Evolutionary conservation across 192 early-diverging fungal species (phyloP), one percentile per base, ranked within the genome.

Genomic region (Backusella macrospora): DNA sequence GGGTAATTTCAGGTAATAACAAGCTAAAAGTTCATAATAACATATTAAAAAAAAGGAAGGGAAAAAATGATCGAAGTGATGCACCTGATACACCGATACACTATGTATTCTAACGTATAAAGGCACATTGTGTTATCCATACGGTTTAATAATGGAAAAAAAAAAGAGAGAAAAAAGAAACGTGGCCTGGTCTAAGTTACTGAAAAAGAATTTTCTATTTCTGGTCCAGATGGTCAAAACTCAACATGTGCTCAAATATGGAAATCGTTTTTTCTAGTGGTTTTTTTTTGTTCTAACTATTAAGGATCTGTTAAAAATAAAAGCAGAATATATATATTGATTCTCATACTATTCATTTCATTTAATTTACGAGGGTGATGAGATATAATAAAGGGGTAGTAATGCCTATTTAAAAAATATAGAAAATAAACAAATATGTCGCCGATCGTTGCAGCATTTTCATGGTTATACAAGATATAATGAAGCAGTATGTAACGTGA

Each of bases 181-280:
- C 52, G 52, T 59, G 52, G 52, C 12, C 52, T 23, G 26, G 26
- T 59, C 13, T 23, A 59, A 59, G 23, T 26, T 59, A 59, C 52
- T 59, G 21, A 59, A 18, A 59, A 55, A 26, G 52, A 8, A 23
- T 59, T 59, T 59, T 13, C 52, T 21, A 23, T 26, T 59, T 23
- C 26, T 59, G 13, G 8, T 12, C 8, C 52, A 59, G 52, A 9
- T 59, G 52, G 52, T 59, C 52, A 59, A 59, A 59, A 59, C 52
- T 59, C 52, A 59, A 59, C 52, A 59, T 26, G 21, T 59, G 52
- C 12, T 59, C 52, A 59, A 59, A 59, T 59, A 59, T 59, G 52
- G 52, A 26, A 59, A 59, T 18, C 4, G 2, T 59, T 59, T 59
- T 4, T 59, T 59, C 52, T 59, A 59, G 52, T 26, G 12, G 1